Conservation (phyloP, 2,329 filamentous ascomycete species). For the Hymenotorrendiella dingleyae region DNA sequence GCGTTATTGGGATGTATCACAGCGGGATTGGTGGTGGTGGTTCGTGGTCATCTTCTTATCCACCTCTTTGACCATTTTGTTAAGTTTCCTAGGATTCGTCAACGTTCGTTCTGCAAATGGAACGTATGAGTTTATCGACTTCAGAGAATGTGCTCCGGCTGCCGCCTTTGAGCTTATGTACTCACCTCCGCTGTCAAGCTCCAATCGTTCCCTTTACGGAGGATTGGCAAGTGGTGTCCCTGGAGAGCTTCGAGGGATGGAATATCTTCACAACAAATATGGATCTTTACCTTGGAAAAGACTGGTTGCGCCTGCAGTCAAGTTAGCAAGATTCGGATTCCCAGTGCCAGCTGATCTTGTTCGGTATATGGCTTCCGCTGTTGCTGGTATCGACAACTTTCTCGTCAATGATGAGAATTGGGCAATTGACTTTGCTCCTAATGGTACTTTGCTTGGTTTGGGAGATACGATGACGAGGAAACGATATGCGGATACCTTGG, state of each 20-base stretch:
- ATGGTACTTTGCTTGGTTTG: conserved; percentile 64
- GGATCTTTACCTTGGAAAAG: conserved; percentile 47
- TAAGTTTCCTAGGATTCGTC: conserved; percentile 64
- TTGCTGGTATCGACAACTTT: conserved; percentile 53
- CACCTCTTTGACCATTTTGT: too few relatives aligned
- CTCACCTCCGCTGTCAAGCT: conserved; percentile 42
- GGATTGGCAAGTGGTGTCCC: conserved; percentile 52
- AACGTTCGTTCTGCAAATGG: conserved; percentile 53
- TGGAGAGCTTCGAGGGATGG: conserved; percentile 39
- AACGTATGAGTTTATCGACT: conserved; percentile 63
- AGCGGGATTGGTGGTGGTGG: conserved; percentile 61
- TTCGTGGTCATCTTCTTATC: too few relatives aligned
- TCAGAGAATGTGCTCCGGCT: conserved; percentile 61
- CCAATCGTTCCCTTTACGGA: conserved; percentile 46
- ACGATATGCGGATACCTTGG: conserved; percentile 74
- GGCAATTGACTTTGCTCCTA: conserved; percentile 83
- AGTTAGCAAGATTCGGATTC: conserved; percentile 55
- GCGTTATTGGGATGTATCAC: conserved; percentile 49
- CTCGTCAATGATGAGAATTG: conserved; percentile 69
- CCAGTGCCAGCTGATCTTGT: conserved; percentile 55
- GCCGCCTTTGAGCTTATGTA: conserved; percentile 59
- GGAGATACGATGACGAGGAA: conserved; percentile 76
- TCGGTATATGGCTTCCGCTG: conserved; percentile 47
- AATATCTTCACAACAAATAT: conserved; percentile 39
- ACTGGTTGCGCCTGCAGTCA: conserved; percentile 53